Conservation (phyloP, 2,329 filamentous ascomycete genomes). For the Fusarium multiceps region DNA sequence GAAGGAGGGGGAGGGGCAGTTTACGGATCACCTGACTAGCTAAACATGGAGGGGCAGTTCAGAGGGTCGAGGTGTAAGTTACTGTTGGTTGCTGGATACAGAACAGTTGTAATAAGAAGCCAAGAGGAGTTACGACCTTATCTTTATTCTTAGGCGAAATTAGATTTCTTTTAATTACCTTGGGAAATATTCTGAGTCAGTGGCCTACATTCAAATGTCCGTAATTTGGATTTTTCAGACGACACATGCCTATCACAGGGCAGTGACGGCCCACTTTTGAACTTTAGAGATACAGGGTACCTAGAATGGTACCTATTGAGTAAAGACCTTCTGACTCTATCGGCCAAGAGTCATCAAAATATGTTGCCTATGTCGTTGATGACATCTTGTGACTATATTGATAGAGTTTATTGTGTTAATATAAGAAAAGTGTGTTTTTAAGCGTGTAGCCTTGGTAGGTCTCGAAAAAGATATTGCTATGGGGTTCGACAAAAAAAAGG, state of each 20-base stretch:
- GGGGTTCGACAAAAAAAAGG: too few species aligned
- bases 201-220: not conserved
- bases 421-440: too few species aligned
- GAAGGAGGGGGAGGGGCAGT: constrained; percentile 47
- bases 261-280: not conserved
- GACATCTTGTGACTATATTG: not conserved
- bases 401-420: too few species aligned
- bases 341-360: not conserved
- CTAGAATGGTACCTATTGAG: not conserved
- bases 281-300: not conserved
- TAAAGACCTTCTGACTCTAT: not conserved
- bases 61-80: not conserved
- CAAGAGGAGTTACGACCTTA: not conserved
- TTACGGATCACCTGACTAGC: constrained; percentile 43
- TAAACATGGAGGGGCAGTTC: constrained; percentile 18
- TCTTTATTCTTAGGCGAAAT: not conserved
- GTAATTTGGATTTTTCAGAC: not conserved
- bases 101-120: not conserved
- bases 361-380: not conserved
- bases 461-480: too few species aligned
- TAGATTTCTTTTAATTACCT: not conserved
- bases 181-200: not conserved
- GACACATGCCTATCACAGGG: not conserved
- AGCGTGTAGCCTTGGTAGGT: too few species aligned
- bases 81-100: not conserved